Base-by-base conservation (phyloP, 257 asterid species). In the Ilex asprella region DNA sequence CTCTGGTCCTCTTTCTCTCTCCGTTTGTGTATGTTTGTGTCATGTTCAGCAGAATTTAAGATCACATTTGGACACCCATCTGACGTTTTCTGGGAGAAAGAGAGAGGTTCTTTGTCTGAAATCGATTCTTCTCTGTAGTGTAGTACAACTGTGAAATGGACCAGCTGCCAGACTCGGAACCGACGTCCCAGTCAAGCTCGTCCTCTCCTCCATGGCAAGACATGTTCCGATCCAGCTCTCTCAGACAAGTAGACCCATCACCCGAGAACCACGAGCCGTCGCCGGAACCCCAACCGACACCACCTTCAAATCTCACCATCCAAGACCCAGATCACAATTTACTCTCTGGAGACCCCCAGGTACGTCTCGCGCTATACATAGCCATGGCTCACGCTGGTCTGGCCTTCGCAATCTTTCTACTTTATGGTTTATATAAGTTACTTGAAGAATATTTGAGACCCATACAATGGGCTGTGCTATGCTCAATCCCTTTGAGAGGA, bases 301-400 rank as follows among this genome's bases (percentile, higher is more conserved):
- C 73, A 31, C 6, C 73, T 27, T 2, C 57, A 12, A n/a, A 60
- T 4, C 16, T 5, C 57, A 14, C 10, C 21, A 15, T 66, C 4
- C 63, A 55, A 39, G 69, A 65, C 57, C 57, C 57, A 5, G 74
- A 63, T 8, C 53, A 31, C 27, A 70, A 31, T 30, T 71, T 91
- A 56, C 67, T 79, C 60, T 80, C 86, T 58, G 55, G 58, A 51
- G 97, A 93, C 31, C 92, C 96, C 14, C 97, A 93, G 97, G 96
- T 89, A 61, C 84, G 99, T 67, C 84, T 93, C 32, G 95, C 99
- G 39, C 81, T 93, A 59, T 93, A 84, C 81, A 89, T 89, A 78
- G 82, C 99, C 75, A 87, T 93, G 97, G 99, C 99, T 16, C 97
- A 93, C 73, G 95, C 92, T 14, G 97, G 96, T 5, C 71, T 93